Percentiles rank a stretch among this genome's conserved stretches.
Conservation (phyloP, 2,329 filamentous ascomycete genomes). For the Trichophyton mentagrophytes region DNA sequence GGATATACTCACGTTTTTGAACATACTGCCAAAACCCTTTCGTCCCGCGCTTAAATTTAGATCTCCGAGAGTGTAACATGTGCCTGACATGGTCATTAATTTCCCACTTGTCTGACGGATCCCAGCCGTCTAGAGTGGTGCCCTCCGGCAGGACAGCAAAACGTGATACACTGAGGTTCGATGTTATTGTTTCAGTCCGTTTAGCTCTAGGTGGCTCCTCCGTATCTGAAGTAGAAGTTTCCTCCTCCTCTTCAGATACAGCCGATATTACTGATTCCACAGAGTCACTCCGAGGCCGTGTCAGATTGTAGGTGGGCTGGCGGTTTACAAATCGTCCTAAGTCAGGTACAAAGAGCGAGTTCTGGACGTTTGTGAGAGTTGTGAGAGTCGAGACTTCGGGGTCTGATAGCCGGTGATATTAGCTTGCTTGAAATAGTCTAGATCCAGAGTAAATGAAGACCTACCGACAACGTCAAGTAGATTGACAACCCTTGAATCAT, state of each 20-base stretch:
- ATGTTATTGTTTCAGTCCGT: constrained; percentile 55
- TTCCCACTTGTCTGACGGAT: constrained; percentile 56
- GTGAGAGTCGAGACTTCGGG: constrained; percentile 73
- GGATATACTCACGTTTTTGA: constrained; percentile 44
- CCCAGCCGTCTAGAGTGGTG: constrained; percentile 60
- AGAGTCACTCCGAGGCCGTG: constrained; percentile 24
- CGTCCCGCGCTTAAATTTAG: constrained; percentile 65
- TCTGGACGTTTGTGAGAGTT: constrained; percentile 78
- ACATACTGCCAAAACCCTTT: constrained; percentile 73
- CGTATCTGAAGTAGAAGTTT: constrained; percentile 16
- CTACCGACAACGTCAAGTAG: constrained; percentile 56
- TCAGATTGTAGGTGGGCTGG: constrained; percentile 63
- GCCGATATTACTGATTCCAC: neutral
- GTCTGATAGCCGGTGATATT: constrained; percentile 40
- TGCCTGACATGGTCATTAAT: constrained; percentile 79
- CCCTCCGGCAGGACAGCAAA: constrained; percentile 72
- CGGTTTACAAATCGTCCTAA: constrained; percentile 65
- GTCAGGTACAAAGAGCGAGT: constrained; percentile 74
- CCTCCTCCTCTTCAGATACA: constrained; percentile 13
- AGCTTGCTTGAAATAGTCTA: neutral
- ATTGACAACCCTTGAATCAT: constrained; percentile 52
- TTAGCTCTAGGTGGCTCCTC: constrained; percentile 15
- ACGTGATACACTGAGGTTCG: constrained; percentile 53
- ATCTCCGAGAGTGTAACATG: constrained; percentile 70
- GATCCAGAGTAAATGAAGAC: constrained; percentile 16